Evolutionary conservation across 441 rosid species (phyloP).

Genomic region (Erodium texanum): DNA sequence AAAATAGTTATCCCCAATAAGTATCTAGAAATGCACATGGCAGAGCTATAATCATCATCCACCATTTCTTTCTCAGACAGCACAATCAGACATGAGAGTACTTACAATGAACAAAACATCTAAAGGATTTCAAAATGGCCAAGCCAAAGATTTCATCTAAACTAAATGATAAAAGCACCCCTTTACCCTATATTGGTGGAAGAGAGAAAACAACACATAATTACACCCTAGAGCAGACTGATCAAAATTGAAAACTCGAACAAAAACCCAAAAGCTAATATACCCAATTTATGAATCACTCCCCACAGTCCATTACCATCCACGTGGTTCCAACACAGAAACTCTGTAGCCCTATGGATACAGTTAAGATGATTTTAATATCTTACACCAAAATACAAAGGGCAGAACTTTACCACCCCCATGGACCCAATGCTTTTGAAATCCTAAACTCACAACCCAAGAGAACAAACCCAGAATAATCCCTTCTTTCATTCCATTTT

Average conservation of each 20-base stretch:
- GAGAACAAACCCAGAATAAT: not conserved
- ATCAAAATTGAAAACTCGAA: slow-evolving; percentile 1
- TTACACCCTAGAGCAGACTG: not conserved
- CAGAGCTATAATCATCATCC: not conserved
- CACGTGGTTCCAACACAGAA: not conserved
- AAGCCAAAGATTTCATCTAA: not conserved
- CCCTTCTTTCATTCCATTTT: too few species aligned
- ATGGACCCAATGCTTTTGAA: not conserved
- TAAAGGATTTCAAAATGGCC: not conserved
- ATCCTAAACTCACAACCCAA: not conserved
- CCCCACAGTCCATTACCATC: not conserved
- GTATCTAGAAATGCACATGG: not conserved
- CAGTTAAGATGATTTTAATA: not conserved
- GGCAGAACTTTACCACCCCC: not conserved
- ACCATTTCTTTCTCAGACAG: not conserved
- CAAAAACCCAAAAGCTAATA: not conserved
- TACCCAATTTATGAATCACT: not conserved
- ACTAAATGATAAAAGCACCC: not conserved
- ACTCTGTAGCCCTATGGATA: not conserved
- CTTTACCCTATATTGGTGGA: not conserved
- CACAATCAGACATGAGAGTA: not conserved
- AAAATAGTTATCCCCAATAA: too few species aligned
- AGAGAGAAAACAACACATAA: not conserved
- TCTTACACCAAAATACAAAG: not conserved
- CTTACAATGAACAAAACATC: not conserved